These are phyloP conservation scores for Boletus rubescentipes DNA, from an alignment of 768 basidiomycete species.

Conservation along the genomic window DNA sequence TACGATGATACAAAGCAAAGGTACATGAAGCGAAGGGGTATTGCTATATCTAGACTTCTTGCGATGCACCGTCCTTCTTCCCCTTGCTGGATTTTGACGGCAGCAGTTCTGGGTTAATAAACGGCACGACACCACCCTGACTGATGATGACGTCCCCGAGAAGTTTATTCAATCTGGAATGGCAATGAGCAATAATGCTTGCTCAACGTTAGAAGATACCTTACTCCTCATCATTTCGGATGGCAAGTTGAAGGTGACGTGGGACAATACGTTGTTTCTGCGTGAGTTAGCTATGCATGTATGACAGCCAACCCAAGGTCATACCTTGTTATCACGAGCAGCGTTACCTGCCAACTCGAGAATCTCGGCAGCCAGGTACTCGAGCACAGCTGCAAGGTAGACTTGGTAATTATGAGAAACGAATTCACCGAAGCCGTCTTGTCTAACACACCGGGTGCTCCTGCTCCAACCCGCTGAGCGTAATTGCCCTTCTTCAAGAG, in stretches of 20 bases:
- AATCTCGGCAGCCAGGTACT: slow-evolving; percentile 86
- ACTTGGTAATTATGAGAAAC: slow-evolving; percentile 40
- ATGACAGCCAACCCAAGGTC: neutral
- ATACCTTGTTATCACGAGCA: slow-evolving; percentile 69
- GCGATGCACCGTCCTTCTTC: slow-evolving; percentile 50
- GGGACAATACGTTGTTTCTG: slow-evolving; percentile 78
- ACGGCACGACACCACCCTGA: slow-evolving; percentile 75
- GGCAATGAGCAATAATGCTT: neutral
- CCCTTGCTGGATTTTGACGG: slow-evolving; percentile 47
- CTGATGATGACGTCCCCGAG: slow-evolving; percentile 66
- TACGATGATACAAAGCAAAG: slow-evolving; percentile 26
- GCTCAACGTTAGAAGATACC: slow-evolving; percentile 12
- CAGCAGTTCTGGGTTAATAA: slow-evolving; percentile 52
- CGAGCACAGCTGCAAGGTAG: slow-evolving; percentile 82
- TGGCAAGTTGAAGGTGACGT: slow-evolving; percentile 72
- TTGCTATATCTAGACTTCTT: slow-evolving; percentile 42
- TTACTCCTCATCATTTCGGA: slow-evolving; percentile 74
- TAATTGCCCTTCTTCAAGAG: slow-evolving; percentile 73
- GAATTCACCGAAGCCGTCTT: neutral
- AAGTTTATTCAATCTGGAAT: slow-evolving; percentile 51
- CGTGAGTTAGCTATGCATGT: neutral
- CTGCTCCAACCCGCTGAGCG: slow-evolving; percentile 66
- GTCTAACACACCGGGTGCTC: slow-evolving; percentile 55
- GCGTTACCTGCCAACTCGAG: slow-evolving; percentile 82
- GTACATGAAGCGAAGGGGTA: slow-evolving; percentile 1